A percentile compares a stretch with the other conserved stretches of the same genome.
Conservation (phyloP, 2,329 filamentous ascomycete genomes). For the Lachnellula occidentalis region DNA sequence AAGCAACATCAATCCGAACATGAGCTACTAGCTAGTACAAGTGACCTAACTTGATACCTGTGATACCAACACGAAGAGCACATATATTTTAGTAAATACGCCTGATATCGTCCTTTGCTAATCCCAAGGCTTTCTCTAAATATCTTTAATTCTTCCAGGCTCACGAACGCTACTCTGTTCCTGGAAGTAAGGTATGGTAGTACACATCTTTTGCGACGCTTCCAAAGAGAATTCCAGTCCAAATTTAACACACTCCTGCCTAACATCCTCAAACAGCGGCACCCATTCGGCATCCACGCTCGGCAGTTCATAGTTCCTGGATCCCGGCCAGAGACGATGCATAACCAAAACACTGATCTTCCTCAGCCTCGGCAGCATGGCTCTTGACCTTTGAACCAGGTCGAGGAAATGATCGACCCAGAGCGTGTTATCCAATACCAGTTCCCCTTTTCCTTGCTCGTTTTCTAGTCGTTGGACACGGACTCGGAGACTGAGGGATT, state of each 20-base stretch:
- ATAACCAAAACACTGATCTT: not conserved
- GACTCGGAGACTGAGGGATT: slow-evolving; percentile 2
- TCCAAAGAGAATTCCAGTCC: not conserved
- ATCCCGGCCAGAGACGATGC: not conserved
- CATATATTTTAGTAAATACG: no score
- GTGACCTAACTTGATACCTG: no score
- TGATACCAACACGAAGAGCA: not conserved
- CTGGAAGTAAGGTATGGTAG: slow-evolving; percentile 5
- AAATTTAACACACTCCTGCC: not conserved
- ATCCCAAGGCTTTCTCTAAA: not conserved
- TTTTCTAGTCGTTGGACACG: not conserved
- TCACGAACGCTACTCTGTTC: slow-evolving; percentile 6
- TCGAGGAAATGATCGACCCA: not conserved
- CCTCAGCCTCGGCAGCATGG: not conserved
- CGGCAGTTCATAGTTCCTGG: not conserved
- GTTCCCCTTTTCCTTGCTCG: no score
- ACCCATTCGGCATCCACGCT: not conserved
- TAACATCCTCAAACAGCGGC: not conserved
- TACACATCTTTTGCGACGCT: not conserved
- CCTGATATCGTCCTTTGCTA: no score
- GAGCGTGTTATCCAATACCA: slow-evolving; percentile 1
- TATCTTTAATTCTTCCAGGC: not conserved
- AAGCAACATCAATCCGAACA: no score
- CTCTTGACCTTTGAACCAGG: not conserved
- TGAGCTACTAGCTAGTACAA: no score